Evolutionary conservation across 2,329 filamentous ascomycete genomes (phyloP).

Genomic region (Aspergillus fumigatus): DNA sequence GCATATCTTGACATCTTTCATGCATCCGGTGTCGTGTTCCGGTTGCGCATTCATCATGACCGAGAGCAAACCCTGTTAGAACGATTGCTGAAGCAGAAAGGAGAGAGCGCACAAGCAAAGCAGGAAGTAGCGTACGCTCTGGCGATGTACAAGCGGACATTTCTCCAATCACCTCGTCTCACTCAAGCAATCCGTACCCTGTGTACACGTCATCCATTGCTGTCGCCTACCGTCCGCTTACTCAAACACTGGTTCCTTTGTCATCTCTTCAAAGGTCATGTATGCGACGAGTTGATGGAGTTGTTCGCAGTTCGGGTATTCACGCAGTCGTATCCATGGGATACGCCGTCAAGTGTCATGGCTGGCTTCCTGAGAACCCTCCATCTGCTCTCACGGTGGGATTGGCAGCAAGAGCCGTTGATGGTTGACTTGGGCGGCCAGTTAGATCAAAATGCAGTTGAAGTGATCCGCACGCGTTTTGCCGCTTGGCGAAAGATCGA

Average conservation of each 20-base stretch:
- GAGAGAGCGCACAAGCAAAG: conserved; percentile 58
- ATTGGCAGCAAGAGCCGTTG: conserved; percentile 81
- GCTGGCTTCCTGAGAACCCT: conserved; percentile 80
- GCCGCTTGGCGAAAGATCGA: conserved; percentile 84
- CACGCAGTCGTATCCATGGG: conserved; percentile 76
- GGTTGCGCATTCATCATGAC: conserved; percentile 83
- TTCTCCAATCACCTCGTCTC: conserved; percentile 68
- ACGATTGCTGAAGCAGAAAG: conserved; percentile 70
- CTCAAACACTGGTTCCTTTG: conserved; percentile 84
- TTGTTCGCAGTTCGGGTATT: conserved; percentile 75
- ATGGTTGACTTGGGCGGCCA: conserved; percentile 68
- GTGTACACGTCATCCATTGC: conserved; percentile 71
- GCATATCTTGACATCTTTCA: conserved; percentile 80
- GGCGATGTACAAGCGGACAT: conserved; percentile 65
- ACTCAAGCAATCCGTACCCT: conserved; percentile 76
- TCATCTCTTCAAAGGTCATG: conserved; percentile 73
- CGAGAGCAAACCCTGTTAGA: conserved; percentile 78
- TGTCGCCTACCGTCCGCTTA: conserved; percentile 78
- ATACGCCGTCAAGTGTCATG: conserved; percentile 67
- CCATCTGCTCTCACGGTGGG: conserved; percentile 77
- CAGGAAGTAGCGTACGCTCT: conserved; percentile 68
- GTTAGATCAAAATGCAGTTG: conserved; percentile 58
- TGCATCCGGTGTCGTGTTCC: conserved; percentile 67
- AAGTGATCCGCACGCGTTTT: conserved; percentile 65
- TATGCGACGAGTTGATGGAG: conserved; percentile 78